Conservation (phyloP, 2,329 filamentous ascomycete genomes). For the Neofusicoccum umdonicola region DNA sequence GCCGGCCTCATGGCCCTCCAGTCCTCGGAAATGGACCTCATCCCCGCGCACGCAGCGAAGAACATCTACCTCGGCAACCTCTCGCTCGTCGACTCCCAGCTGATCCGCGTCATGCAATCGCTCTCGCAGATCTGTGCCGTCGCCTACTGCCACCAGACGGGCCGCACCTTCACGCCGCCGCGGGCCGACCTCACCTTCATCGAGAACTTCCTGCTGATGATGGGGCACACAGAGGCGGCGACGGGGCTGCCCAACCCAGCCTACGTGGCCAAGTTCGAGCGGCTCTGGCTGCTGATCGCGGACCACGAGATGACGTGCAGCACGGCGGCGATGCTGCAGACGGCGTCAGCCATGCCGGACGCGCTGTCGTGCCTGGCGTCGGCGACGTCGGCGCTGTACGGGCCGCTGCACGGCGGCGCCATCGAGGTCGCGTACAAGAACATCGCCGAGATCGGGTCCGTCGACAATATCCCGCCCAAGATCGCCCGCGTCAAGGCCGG, state of each 20-base stretch:
- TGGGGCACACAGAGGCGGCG: constrained; percentile 50
- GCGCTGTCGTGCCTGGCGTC: constrained; percentile 54
- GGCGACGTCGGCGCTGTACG: constrained; percentile 52
- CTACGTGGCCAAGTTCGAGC: constrained; percentile 52
- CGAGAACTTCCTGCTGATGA: constrained; percentile 56
- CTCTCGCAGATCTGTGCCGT: no score
- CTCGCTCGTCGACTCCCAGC: no score
- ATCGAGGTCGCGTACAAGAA: no score
- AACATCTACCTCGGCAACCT: no score
- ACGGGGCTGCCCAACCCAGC: constrained; percentile 51
- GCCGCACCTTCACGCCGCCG: constrained; percentile 52
- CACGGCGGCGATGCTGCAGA: constrained; percentile 56
- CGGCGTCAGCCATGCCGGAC: constrained; percentile 57
- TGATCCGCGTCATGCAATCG: no score
- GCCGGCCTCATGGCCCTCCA: no score
- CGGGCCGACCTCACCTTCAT: constrained; percentile 44
- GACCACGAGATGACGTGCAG: constrained; percentile 61
- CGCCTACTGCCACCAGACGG: constrained; percentile 45
- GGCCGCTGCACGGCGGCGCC: no score
- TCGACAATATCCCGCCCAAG: no score
- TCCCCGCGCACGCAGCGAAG: no score
- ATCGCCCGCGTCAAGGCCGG: no score
- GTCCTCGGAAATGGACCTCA: no score
- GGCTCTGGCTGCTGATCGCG: constrained; percentile 56
- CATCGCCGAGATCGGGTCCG: no score